Evolutionary conservation across 331 rosid genomes (phyloP).

Genomic region (Telfairia occidentalis): DNA sequence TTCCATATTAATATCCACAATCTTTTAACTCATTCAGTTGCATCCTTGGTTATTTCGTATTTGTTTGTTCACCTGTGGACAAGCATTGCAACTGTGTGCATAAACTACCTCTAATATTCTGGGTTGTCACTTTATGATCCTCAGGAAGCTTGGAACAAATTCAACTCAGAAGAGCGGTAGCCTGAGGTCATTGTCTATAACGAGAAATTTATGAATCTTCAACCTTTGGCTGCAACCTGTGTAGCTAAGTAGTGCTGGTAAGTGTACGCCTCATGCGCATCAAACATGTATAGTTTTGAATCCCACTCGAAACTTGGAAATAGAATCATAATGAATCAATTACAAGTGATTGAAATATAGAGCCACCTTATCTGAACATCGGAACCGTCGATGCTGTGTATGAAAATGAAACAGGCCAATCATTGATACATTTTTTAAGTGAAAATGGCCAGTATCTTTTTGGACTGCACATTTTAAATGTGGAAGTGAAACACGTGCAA

Average conservation of each 20-base stretch:
- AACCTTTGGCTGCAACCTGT: neutral
- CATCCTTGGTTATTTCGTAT: neutral
- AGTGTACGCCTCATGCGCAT: neutral
- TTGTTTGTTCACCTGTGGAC: neutral
- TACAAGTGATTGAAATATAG: neutral
- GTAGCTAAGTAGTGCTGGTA: conserved; percentile 1
- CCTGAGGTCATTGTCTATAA: neutral
- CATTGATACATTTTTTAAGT: neutral
- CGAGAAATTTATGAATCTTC: neutral
- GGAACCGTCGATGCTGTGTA: neutral
- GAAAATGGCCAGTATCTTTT: neutral
- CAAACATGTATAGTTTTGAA: neutral
- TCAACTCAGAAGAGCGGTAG: conserved; percentile 75
- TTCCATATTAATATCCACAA: neutral
- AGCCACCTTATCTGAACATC: neutral
- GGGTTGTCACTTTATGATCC: conserved; percentile 2
- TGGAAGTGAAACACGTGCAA: conserved; percentile 5
- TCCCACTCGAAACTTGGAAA: neutral
- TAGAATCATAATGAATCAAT: neutral
- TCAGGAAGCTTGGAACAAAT: conserved; percentile 88
- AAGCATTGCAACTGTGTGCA: neutral
- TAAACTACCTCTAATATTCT: neutral
- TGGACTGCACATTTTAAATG: neutral
- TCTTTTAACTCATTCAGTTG: neutral
- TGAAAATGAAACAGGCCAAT: neutral